Evolutionary conservation across 768 basidiomycete species (phyloP), one percentile per base, ranked within the genome.

Genomic region (Asterophora parasitica): DNA sequence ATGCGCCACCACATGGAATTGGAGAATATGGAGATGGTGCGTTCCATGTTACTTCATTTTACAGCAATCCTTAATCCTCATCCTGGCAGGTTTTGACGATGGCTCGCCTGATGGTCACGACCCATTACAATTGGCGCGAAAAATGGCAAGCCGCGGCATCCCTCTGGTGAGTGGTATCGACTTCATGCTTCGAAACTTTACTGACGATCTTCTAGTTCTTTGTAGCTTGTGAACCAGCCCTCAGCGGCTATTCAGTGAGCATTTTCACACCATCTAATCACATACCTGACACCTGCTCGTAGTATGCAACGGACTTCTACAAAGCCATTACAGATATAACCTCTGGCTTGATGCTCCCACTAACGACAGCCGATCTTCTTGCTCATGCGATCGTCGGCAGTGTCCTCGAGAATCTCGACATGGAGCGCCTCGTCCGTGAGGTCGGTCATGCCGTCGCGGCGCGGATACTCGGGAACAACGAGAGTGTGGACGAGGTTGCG

Each of bases 161-260:
- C 91, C 91, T 7, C 68, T 97, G 51, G 94, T 92, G 62, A 61
- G 23, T 23, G 39, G 4, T 15, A 11, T 39, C 17, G 15, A 6
- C 42, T 28, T 51, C n/a, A 44, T 20, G 49, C 44, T 44, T 47
- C 26, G 17, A 19, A 37, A 44, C 53, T 17, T 43, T 32, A 48
- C 33, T 46, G 27, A 47, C 26, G 3, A 17, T 50, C 6, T 64
- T 33, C 4, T 30, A 96, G 92, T 97, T 97, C 71, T 93, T 96
- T 64, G 95, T 98, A n/a, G 95, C 95, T 23, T 98, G 95, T 69
- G 95, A 98, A 66, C 94, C 95, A 48, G 93, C 92, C 4, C 74
- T 95, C 50, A 92, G 90, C 54, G 91, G 92, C 36, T 95, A 95
- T 61, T 88, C 86, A 48, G 89, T 91, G 58, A 61, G 85, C 63